phyloP scores from a whole-genome alignment of 1,284 basidiomycete genomes.

The Cryptococcus hybrid region DNA sequence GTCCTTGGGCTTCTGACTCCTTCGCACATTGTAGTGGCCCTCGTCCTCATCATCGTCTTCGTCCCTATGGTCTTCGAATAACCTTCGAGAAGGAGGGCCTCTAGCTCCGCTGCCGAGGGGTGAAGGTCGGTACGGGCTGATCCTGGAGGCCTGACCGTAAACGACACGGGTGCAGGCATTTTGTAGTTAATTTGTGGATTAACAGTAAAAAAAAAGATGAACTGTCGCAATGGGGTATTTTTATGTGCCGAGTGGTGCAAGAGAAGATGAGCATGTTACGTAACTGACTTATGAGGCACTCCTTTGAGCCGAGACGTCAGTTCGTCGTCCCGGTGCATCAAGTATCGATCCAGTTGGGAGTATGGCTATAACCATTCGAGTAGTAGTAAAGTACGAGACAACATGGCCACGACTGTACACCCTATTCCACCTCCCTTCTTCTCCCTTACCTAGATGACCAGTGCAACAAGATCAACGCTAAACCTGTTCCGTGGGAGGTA shows the following conservation, averaged over 20 bases:
- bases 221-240: neutral
- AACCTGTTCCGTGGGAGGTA: slow-evolving; percentile 96
- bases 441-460: slow-evolving; percentile 78
- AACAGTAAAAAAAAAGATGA: neutral
- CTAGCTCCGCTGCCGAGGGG: slow-evolving; percentile 25
- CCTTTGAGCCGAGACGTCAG: neutral
- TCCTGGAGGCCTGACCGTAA: slow-evolving; percentile 43
- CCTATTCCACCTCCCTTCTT: slow-evolving; percentile 81
- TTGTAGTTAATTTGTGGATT: slow-evolving; percentile 4
- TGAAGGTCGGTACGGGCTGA: slow-evolving; percentile 25
- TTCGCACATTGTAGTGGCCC: neutral
- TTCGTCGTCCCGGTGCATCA: neutral
- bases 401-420: slow-evolving; percentile 29
- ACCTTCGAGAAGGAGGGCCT: slow-evolving; percentile 38
- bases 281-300: slow-evolving; percentile 1
- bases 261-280: neutral
- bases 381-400: neutral
- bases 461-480: slow-evolving; percentile 80
- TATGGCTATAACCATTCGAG: neutral
- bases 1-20: slow-evolving; percentile 45
- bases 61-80: slow-evolving; percentile 34
- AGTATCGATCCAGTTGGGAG: neutral
- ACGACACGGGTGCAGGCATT: slow-evolving; percentile 47
- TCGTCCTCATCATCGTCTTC: slow-evolving; percentile 39
- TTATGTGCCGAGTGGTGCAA: no score